phyloP scores from a whole-genome alignment of 1,284 basidiomycete genomes.

The Irpex lacteus region DNA sequence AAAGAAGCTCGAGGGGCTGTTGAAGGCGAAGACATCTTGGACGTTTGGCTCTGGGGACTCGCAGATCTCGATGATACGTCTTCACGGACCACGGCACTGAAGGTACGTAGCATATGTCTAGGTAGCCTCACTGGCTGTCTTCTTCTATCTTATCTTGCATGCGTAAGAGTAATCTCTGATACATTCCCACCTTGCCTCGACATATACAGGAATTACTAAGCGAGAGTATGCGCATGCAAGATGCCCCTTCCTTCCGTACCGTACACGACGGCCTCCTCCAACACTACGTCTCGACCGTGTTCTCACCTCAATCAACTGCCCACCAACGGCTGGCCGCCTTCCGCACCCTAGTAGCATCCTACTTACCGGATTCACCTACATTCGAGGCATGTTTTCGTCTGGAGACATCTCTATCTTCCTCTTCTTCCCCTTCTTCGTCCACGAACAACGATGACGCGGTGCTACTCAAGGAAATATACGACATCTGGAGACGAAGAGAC shows the following conservation, averaged over 20 bases:
- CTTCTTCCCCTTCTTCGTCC: slow-evolving; percentile 1
- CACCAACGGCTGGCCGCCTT: slow-evolving; percentile 32
- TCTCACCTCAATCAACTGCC: slow-evolving; percentile 21
- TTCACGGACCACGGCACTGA: not conserved
- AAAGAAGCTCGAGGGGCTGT: slow-evolving; percentile 39
- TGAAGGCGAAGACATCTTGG: slow-evolving; percentile 31
- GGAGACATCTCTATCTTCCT: slow-evolving; percentile 1
- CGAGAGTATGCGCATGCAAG: slow-evolving; percentile 43
- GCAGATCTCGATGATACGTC: not conserved
- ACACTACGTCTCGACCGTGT: slow-evolving; percentile 36
- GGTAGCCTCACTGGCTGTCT: not conserved
- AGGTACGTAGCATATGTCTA: slow-evolving; percentile 2
- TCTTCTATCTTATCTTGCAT: not conserved
- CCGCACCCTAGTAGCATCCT: slow-evolving; percentile 39
- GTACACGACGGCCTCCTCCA: slow-evolving; percentile 49
- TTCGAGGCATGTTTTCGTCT: slow-evolving; percentile 40
- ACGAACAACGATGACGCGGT: slow-evolving; percentile 18
- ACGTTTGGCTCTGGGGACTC: slow-evolving; percentile 55
- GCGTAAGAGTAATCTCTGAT: not conserved
- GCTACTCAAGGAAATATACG: slow-evolving; percentile 38
- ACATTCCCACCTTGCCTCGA: not conserved
- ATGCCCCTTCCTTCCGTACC: slow-evolving; percentile 31
- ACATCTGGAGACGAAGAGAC: slow-evolving; percentile 40
- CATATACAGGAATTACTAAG: slow-evolving; percentile 42
- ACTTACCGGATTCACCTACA: slow-evolving; percentile 40